Conservation (phyloP, 2,329 filamentous ascomycete genomes). For the Dothistroma pini region DNA sequence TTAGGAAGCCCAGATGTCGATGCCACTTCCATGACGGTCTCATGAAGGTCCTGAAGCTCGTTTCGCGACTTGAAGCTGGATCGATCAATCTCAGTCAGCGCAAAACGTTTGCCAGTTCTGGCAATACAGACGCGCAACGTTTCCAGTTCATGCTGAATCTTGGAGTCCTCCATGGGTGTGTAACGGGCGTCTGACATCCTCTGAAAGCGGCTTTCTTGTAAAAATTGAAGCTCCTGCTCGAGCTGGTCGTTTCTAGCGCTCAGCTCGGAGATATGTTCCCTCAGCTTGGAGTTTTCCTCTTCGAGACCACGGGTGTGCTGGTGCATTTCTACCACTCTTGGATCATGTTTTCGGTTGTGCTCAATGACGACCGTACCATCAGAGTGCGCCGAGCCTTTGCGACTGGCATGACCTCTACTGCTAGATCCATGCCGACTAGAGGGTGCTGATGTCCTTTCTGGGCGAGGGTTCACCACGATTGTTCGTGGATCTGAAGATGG, state of each 20-base stretch:
- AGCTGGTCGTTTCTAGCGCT: constrained; percentile 3
- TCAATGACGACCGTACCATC: neutral
- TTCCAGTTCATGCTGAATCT: constrained; percentile 6
- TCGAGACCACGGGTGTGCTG: neutral
- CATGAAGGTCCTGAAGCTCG: neutral
- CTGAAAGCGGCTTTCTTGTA: constrained; percentile 10
- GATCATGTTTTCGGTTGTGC: neutral
- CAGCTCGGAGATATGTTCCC: neutral
- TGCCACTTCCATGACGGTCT: neutral
- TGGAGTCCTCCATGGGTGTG: constrained; percentile 10
- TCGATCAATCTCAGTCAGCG: neutral
- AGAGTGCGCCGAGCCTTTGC: neutral
- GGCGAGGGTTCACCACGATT: neutral
- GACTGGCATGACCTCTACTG: neutral
- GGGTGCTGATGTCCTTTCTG: neutral
- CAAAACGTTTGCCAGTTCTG: constrained; percentile 11
- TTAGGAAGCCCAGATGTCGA: neutral
- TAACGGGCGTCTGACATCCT: constrained; percentile 7
- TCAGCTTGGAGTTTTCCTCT: neutral
- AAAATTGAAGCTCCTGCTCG: constrained; percentile 8
- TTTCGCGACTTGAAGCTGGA: neutral
- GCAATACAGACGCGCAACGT: constrained; percentile 5
- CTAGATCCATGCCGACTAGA: neutral
- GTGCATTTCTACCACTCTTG: neutral
- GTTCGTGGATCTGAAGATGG: neutral